Evolutionary conservation across 345 rosid genomes (phyloP).

Genomic region (Anacardium occidentale): DNA sequence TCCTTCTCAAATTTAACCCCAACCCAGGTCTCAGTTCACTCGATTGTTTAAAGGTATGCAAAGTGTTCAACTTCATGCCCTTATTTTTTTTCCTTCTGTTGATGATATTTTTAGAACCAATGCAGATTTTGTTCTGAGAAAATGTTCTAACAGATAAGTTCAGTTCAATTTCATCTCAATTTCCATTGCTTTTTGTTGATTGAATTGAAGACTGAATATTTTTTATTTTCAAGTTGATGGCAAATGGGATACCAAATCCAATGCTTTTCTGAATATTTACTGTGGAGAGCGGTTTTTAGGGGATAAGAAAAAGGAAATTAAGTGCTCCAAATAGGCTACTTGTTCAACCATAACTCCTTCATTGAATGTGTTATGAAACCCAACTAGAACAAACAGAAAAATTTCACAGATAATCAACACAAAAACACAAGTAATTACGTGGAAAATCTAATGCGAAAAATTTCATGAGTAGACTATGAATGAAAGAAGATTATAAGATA

Average conservation of each 20-base stretch:
- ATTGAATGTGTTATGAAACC: too few relatives aligned
- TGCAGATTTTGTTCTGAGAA: conserved; percentile 38
- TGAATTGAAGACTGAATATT: conserved; percentile 65
- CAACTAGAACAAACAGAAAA: too few relatives aligned
- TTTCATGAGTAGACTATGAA: too few relatives aligned
- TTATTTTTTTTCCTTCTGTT: too few relatives aligned
- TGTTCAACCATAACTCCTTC: too few relatives aligned
- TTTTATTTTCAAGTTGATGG: conserved; percentile 93
- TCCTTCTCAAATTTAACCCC: conserved; percentile 23
- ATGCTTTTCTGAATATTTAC: too few relatives aligned
- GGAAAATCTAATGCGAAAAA: too few relatives aligned
- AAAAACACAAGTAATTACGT: too few relatives aligned
- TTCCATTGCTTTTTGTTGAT: conserved; percentile 66
- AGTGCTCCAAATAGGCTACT: conserved; percentile 87
- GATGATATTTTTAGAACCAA: conserved; percentile 51
- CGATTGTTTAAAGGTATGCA: conserved; percentile 48
- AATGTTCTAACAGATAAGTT: conserved; percentile 51
- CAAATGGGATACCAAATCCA: conserved; percentile 80
- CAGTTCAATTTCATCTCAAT: conserved; percentile 80
- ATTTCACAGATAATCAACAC: too few relatives aligned
- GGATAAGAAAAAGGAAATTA: too few relatives aligned
- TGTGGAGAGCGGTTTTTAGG: too few relatives aligned
- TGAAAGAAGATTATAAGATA: too few relatives aligned
- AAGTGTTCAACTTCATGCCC: neutral
- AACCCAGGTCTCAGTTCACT: conserved; percentile 36